Evolutionary conservation across 495 filamentous ascomycete species (phyloP).

Genomic region (Aspergillus asperescens): DNA sequence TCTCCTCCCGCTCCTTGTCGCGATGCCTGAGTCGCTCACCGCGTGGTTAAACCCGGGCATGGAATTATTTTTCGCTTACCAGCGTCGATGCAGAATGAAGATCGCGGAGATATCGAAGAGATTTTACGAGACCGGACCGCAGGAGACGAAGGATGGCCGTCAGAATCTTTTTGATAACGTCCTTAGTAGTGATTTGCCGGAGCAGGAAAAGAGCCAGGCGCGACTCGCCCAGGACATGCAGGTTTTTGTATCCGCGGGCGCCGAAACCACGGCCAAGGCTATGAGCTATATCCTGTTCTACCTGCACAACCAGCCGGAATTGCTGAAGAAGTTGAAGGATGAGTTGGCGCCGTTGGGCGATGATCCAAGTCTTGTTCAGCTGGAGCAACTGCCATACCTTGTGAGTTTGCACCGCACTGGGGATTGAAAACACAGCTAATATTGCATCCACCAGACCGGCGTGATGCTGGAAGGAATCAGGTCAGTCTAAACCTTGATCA

Average conservation of each 20-base stretch:
- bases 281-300: conserved; percentile 37
- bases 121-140: conserved; percentile 10
- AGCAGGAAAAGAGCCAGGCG: conserved; percentile 27
- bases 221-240: conserved; percentile 41
- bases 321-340: conserved; percentile 22
- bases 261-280: conserved; percentile 41
- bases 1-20: conserved; percentile 24
- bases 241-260: conserved; percentile 42
- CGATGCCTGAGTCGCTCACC: conserved; percentile 22
- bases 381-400: conserved; percentile 33
- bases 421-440: background rate
- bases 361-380: conserved; percentile 18
- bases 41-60: conserved; percentile 24
- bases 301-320: conserved; percentile 31
- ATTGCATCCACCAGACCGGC: conserved; percentile 14
- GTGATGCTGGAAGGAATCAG: conserved; percentile 31
- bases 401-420: conserved; percentile 5
- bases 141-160: conserved; percentile 7
- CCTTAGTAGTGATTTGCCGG: conserved; percentile 34
- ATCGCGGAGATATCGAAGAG: conserved; percentile 3
- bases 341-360: conserved; percentile 23
- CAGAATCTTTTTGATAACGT: conserved; percentile 40
- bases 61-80: conserved; percentile 22
- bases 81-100: background rate
- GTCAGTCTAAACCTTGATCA: conserved; percentile 4